Evolutionary conservation across 257 asterid species (phyloP).

Genomic region (Solanum lycopersicoides): DNA sequence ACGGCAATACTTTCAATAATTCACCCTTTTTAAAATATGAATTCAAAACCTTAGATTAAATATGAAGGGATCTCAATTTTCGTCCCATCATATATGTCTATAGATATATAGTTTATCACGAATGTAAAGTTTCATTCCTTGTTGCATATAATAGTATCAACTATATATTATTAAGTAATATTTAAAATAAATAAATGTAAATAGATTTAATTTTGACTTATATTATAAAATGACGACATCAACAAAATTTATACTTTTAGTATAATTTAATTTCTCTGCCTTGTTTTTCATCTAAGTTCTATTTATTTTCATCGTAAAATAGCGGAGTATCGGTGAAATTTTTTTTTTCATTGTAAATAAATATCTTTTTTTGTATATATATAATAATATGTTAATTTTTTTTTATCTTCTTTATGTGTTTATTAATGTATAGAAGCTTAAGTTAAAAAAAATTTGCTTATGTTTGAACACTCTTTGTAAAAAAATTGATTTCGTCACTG

Average conservation of each 20-base stretch:
- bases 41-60: neutral
- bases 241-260: neutral
- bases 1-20: accelerated
- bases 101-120: neutral
- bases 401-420: neutral
- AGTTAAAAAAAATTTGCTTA: no score
- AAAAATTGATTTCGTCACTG: no score
- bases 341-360: neutral
- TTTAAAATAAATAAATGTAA: no score
- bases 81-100: no score
- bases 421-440: neutral
- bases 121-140: no score
- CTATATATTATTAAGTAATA: neutral
- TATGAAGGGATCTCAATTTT: neutral
- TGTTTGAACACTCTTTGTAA: no score
- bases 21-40: neutral
- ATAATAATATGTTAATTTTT: neutral
- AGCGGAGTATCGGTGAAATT: neutral
- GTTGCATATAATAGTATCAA: neutral
- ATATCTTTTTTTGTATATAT: neutral
- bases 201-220: no score
- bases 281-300: no score
- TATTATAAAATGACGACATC: neutral
- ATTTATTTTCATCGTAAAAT: neutral
- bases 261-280: neutral